Conservation (phyloP, 805 yeast species). For the Lachancea meyersii region DNA sequence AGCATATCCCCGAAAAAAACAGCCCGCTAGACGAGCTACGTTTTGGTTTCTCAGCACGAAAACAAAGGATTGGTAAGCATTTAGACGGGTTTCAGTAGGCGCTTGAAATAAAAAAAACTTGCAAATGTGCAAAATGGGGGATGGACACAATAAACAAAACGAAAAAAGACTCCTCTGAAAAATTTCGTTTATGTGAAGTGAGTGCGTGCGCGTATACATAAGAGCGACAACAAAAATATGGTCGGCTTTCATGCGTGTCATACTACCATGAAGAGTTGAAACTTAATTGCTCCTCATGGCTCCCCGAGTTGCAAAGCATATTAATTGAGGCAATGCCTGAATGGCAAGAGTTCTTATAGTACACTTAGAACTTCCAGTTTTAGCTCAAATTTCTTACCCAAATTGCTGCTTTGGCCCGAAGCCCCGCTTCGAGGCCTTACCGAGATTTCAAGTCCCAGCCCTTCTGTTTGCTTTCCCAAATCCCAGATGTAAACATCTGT, state of each 20-base stretch:
- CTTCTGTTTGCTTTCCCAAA: neutral
- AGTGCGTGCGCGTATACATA: neutral
- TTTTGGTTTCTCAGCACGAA: no score
- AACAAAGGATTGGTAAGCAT: neutral
- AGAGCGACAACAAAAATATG: neutral
- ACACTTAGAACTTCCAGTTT: neutral
- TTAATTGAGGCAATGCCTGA: neutral
- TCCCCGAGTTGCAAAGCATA: neutral
- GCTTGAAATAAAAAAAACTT: neutral
- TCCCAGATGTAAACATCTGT: neutral
- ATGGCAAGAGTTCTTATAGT: neutral
- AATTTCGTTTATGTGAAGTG: neutral
- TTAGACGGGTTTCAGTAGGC: slow-evolving; percentile 4
- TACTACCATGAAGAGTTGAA: slow-evolving; percentile 22
- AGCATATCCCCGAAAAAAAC: no score
- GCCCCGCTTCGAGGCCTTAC: neutral
- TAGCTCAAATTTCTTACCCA: neutral
- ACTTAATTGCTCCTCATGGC: slow-evolving; percentile 28
- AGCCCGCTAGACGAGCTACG: no score
- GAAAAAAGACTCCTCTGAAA: slow-evolving; percentile 5
- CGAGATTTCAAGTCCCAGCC: slow-evolving; percentile 3
- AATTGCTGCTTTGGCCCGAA: neutral
- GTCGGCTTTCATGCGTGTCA: neutral
- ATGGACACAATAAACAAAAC: neutral
- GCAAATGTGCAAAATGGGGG: neutral